A percentile compares a stretch with the other conserved stretches of the same genome.
phyloP scores from a whole-genome alignment of 768 basidiomycete genomes.

The Phanerochaete carnosa region DNA sequence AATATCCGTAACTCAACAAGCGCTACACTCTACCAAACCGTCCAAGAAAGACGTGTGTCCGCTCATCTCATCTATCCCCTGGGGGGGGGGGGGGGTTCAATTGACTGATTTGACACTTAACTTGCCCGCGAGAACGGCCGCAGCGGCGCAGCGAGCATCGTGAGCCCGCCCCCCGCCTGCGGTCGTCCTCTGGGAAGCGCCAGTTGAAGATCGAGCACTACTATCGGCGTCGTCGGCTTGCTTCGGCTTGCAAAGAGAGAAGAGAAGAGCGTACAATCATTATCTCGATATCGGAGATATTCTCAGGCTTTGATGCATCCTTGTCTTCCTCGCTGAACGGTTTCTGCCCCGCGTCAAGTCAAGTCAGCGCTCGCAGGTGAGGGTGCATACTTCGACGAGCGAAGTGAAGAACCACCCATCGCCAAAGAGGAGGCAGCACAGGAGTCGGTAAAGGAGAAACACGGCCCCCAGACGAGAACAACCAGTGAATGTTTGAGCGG shows the following conservation, averaged over 20 bases:
- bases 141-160: neutral
- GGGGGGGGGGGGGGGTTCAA: too few species aligned
- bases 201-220: neutral
- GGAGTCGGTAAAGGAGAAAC: neutral
- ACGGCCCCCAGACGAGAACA: neutral
- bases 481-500: neutral
- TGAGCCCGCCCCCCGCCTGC: neutral
- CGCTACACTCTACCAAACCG: too few species aligned
- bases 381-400: neutral
- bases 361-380: neutral
- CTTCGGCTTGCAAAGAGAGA: neutral
- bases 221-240: neutral
- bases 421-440: conserved; percentile 1
- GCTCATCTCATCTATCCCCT: too few species aligned
- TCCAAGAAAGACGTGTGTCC: too few species aligned
- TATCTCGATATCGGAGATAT: conserved; percentile 7
- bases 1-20: too few species aligned
- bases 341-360: neutral
- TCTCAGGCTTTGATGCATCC: neutral
- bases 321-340: neutral
- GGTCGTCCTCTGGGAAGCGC: neutral
- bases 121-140: conserved; percentile 4
- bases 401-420: neutral
- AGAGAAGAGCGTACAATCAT: neutral
- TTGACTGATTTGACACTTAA: too few species aligned